Evolutionary conservation across 163 green algal species (phyloP).

Genomic region (Scenedesmus sp.): DNA sequence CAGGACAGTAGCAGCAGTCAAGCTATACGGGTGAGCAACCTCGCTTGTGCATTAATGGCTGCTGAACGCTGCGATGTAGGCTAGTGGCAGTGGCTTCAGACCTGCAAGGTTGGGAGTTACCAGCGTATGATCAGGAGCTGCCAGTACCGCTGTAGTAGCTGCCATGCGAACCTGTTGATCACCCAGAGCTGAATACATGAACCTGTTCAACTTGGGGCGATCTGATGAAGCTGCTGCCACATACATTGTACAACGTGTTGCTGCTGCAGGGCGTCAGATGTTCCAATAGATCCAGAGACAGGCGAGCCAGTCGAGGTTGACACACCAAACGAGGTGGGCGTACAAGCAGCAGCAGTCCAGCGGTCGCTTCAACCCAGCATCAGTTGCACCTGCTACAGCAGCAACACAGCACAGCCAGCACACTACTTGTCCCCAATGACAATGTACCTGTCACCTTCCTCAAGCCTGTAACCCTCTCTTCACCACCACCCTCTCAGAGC

Average conservation of each 20-base stretch:
- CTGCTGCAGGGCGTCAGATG: conserved; percentile 65
- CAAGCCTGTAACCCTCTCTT: too few relatives aligned
- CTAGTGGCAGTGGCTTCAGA: not conserved
- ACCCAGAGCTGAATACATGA: too few relatives aligned
- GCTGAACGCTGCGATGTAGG: not conserved
- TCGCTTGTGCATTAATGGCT: not conserved
- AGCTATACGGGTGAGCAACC: conserved; percentile 66
- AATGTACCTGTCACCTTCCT: not conserved
- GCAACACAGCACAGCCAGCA: not conserved
- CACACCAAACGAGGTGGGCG: conserved; percentile 76
- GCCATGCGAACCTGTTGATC: too few relatives aligned
- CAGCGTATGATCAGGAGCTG: too few relatives aligned
- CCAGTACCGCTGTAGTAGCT: too few relatives aligned
- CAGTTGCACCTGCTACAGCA: not conserved
- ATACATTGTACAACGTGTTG: not conserved
- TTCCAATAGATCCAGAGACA: conserved; percentile 84
- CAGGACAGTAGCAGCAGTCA: conserved; percentile 54
- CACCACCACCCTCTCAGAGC: not conserved
- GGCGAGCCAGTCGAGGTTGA: conserved; percentile 78
- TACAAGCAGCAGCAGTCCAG: not conserved
- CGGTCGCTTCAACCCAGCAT: not conserved
- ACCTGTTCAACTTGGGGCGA: too few relatives aligned
- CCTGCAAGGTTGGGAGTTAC: too few relatives aligned
- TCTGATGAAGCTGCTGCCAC: not conserved
- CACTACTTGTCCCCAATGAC: too few relatives aligned